Evolutionary conservation across 345 rosid genomes (phyloP), one percentile per base, ranked within the genome.

Genomic region (Turritis glabra): DNA sequence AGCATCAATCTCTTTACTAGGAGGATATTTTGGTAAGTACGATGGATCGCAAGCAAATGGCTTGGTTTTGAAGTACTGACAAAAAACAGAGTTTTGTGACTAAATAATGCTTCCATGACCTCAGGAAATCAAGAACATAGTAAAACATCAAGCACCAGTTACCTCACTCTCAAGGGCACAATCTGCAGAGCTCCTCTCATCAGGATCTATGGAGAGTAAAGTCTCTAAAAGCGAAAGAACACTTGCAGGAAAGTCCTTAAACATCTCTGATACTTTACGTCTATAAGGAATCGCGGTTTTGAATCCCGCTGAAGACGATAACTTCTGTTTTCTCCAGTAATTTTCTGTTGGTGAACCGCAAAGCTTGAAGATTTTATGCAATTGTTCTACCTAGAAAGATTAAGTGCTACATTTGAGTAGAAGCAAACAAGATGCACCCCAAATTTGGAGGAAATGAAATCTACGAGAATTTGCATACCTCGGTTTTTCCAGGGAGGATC

Each of bases 1-100:
- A 65, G 91, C 97, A 84, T 93, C 98, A 77, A 93, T 93, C 80
- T 93, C 98, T 86, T 93, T 93, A 61, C 90, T 91, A 14, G 98
- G 98, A 15, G 97, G 94, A 79, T 93, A 93, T 61, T 88, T 87
- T 21, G 98, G 98, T 55, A 93, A 90, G 78, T 76, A 69, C 35
- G 97, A 89, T 21, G 98, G 98, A 73, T 91, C 92, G 47, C 97
- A 93, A 48, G 98, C 94, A 79, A 57, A 85, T 33, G 98, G 98
- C 73, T 89, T 92, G 14, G 92, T 87, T 17, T 69, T 77, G 74
- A 93, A 93, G 83, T 85, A 93, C 98, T 93, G 88, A 15, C 43
- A 37, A 52, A 17, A 35, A 22, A 22, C 69, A 71, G 56, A 63
- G 59, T 62, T 50, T 48, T 57, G 40, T 64, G 7, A 63, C 7